Percentiles rank a stretch among this genome's conserved stretches.
Evolutionary conservation across 208 protist species (phyloP).

Genomic region (Trichomonas tenax): DNA sequence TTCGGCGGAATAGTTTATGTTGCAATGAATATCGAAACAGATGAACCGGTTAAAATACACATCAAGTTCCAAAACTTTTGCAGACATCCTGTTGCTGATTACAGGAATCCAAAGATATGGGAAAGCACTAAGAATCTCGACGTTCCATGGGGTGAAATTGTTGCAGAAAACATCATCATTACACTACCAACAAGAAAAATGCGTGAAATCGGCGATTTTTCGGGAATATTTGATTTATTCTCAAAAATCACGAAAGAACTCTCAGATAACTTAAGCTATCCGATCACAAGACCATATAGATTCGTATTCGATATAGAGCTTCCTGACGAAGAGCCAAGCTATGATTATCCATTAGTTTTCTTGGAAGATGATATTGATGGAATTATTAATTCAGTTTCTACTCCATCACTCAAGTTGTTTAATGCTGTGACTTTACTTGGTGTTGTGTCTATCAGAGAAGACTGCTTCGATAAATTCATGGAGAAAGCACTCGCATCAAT

Average conservation of each 20-base stretch:
- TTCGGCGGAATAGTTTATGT: conserved; percentile 4
- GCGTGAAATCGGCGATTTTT: background rate
- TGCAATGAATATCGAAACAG: background rate
- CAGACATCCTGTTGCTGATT: background rate
- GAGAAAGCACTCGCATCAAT: background rate
- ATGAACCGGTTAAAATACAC: background rate
- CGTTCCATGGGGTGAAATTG: background rate
- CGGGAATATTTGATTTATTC: background rate
- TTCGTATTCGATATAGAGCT: conserved; percentile 12
- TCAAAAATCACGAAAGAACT: background rate
- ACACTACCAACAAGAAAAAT: background rate
- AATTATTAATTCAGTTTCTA: background rate
- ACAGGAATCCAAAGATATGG: background rate
- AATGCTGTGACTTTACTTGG: background rate
- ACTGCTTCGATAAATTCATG: background rate
- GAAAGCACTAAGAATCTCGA: background rate
- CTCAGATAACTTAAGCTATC: background rate
- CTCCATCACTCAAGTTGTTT: background rate
- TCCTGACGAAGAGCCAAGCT: background rate
- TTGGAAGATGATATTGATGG: background rate
- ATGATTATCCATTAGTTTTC: background rate
- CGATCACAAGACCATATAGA: background rate
- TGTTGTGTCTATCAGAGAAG: background rate
- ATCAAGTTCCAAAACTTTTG: background rate
- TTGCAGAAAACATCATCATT: background rate